Evolutionary conservation across 805 yeast species (phyloP), one percentile per base, ranked within the genome.

Genomic region (Suhomyces pyralidae): DNA sequence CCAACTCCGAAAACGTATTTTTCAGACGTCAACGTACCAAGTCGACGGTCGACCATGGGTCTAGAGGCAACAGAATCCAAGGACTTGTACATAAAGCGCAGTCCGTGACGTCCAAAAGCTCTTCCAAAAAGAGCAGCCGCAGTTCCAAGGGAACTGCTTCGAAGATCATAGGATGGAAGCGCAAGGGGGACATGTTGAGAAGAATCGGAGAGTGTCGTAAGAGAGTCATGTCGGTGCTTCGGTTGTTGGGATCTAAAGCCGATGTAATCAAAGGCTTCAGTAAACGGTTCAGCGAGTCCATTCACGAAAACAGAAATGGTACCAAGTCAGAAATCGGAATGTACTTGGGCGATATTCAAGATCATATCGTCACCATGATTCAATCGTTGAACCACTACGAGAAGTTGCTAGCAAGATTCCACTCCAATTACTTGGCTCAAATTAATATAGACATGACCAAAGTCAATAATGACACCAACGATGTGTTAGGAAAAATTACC

Each of bases 211-310:
- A 92, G 65, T 88, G 97, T 58, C 85, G 99, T 55, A 91, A 91
- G 65, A 76, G 96, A 42, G 97, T 94, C 1, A 93, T 93, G 98
- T 84, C 94, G 15, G 79, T 94, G 25, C 74, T 90, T 56, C 74
- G 98, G 50, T 77, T 94, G 46, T 69, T 94, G 51, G 96, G 97
- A 2, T 85, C 90, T 48, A 94, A 94, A 70, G 98, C 97, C 0
- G 99, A 94, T 70, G 99, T 94, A n/a, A 90, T 94, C 59, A 90
- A 89, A 64, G 97, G 97, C 0, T 91, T 94, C 65, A 86, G 96
- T 46, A 94, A 94, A 66, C 76, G 97, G 54, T 90, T 94, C 65
- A 86, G 84, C 58, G 97, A 91, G 60, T 90, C 58, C 1, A 49
- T 55, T 24, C 45, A 53, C 42, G 60, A 56, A 25, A 36, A 48